Conservation (phyloP, 2,329 filamentous ascomycete species). For the Xylariaceae sp. region DNA sequence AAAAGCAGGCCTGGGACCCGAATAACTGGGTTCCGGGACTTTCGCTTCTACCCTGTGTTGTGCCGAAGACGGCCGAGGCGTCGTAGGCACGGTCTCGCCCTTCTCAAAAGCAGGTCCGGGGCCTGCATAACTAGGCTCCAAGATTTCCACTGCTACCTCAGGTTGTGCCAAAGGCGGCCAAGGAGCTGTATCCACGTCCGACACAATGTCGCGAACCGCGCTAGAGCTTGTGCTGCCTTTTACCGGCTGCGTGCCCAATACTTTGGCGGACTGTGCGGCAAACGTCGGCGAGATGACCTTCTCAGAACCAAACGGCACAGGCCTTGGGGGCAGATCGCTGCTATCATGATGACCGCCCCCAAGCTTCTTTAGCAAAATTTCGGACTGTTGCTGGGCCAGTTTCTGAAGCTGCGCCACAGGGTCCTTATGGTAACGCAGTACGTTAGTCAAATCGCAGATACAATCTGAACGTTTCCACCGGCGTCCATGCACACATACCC, state of each 20-base stretch:
- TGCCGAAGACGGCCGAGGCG: slow-evolving; percentile 9
- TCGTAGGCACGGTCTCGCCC: slow-evolving; percentile 45
- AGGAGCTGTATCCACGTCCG: slow-evolving; percentile 25
- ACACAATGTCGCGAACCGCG: slow-evolving; percentile 24
- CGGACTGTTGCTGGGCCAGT: slow-evolving; percentile 67
- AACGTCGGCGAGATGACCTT: slow-evolving; percentile 49
- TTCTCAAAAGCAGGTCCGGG: slow-evolving; percentile 57
- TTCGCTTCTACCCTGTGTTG: slow-evolving; percentile 2
- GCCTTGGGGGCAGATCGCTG: slow-evolving; percentile 51
- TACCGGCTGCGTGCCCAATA: slow-evolving; percentile 48
- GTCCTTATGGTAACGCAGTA: slow-evolving; percentile 60
- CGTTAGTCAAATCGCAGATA: slow-evolving; percentile 60
- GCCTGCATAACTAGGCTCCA: slow-evolving; percentile 52
- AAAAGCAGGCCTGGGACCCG: slow-evolving; percentile 53
- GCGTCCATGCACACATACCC: slow-evolving; percentile 77
- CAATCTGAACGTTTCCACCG: slow-evolving; percentile 54
- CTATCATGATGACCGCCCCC: slow-evolving; percentile 38
- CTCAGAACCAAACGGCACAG: slow-evolving; percentile 58
- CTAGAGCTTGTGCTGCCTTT: slow-evolving; percentile 44
- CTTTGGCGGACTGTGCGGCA: slow-evolving; percentile 42
- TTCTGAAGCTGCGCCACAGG: slow-evolving; percentile 70
- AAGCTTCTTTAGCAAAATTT: slow-evolving; percentile 60
- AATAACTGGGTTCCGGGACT: slow-evolving; percentile 52
- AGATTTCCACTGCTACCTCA: slow-evolving; percentile 32
- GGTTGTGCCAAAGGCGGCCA: slow-evolving; percentile 5